phyloP scores from a whole-genome alignment of 1,139 yeast species.

The Arxiozyma bovina region DNA sequence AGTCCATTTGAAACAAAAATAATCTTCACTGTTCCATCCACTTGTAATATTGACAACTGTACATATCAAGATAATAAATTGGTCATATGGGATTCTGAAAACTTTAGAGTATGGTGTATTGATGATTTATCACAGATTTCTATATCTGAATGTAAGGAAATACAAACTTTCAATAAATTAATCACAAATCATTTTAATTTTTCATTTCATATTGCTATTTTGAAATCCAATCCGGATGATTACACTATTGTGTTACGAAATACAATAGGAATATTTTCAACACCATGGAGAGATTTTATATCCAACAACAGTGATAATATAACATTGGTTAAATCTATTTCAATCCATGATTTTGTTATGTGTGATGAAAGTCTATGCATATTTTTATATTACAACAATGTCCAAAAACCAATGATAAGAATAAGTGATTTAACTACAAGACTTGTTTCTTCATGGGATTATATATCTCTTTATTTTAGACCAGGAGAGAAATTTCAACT shows the following conservation, averaged over 20 bases:
- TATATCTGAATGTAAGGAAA: not conserved
- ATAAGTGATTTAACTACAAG: not conserved
- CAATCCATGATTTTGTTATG: not conserved
- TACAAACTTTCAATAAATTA: not conserved
- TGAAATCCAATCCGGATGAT: not conserved
- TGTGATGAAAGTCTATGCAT: not conserved
- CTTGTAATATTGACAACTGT: not conserved
- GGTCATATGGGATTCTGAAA: not conserved
- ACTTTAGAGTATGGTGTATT: slow-evolving; percentile 1
- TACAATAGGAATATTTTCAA: not conserved
- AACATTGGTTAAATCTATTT: not conserved
- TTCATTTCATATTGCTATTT: not conserved
- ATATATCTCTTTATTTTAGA: not conserved
- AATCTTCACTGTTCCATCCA: not conserved
- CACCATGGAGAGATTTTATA: not conserved
- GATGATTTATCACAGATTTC: not conserved
- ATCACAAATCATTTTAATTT: not conserved
- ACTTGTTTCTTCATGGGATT: not conserved
- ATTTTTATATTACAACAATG: not conserved
- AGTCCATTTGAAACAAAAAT: not conserved
- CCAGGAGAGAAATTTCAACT: not conserved
- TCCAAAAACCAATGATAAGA: not conserved
- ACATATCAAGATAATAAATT: not conserved
- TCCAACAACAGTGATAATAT: not conserved
- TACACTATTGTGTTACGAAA: not conserved